Evolutionary conservation across 1,284 basidiomycete genomes (phyloP).

Genomic region (Tylopilus sp.): DNA sequence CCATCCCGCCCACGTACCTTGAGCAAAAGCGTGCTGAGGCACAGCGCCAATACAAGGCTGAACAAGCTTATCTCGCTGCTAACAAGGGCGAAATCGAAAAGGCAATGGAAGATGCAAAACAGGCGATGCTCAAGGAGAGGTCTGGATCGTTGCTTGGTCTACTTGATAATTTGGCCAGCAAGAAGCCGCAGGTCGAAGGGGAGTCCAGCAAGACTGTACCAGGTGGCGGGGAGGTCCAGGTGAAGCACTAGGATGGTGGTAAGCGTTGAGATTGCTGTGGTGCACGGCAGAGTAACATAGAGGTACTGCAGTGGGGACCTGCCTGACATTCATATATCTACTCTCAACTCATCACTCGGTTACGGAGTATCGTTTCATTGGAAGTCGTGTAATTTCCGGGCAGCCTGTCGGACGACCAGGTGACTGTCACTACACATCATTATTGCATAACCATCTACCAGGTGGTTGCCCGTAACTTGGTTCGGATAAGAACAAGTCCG

Average conservation of each 20-base stretch:
- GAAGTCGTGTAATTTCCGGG: background rate
- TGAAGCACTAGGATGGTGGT: slow-evolving; percentile 1
- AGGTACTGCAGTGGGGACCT: slow-evolving; percentile 11
- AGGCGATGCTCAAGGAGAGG: slow-evolving; percentile 66
- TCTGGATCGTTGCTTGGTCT: slow-evolving; percentile 41
- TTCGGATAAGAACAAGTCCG: too few relatives aligned
- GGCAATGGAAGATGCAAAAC: slow-evolving; percentile 76
- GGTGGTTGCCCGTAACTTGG: too few relatives aligned
- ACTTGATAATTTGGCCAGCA: slow-evolving; percentile 38
- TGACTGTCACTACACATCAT: background rate
- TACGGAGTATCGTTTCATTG: background rate
- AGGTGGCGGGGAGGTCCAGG: slow-evolving; percentile 11
- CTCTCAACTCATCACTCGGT: slow-evolving; percentile 9
- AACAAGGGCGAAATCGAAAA: slow-evolving; percentile 81
- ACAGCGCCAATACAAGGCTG: slow-evolving; percentile 78
- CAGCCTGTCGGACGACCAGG: background rate
- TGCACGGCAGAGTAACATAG: slow-evolving; percentile 1
- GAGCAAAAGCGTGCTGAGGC: slow-evolving; percentile 88
- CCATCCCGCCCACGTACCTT: slow-evolving; percentile 76
- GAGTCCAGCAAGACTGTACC: slow-evolving; percentile 6
- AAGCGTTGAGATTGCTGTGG: background rate
- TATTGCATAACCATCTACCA: too few relatives aligned
- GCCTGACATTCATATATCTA: slow-evolving; percentile 10
- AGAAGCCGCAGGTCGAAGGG: slow-evolving; percentile 35
- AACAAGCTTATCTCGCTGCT: slow-evolving; percentile 81